Conservation (phyloP, 768 basidiomycete genomes). For the Leccinum boreale region DNA sequence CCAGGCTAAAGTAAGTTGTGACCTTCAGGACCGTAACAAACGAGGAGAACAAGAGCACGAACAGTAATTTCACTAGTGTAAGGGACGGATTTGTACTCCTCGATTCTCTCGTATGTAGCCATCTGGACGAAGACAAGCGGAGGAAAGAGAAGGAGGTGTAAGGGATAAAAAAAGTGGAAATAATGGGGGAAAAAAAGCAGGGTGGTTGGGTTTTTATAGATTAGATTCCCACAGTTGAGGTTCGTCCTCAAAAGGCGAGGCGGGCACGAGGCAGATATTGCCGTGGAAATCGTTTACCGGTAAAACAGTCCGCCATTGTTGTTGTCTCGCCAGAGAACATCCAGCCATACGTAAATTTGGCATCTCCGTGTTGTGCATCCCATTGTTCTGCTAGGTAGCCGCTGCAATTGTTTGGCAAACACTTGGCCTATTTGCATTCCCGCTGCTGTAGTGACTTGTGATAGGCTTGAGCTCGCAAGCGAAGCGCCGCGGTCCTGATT, state of each 20-base stretch:
- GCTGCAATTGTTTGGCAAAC: constrained; percentile 3
- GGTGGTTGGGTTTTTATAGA: constrained; percentile 45
- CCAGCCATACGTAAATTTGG: constrained; percentile 11
- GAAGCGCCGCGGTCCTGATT: neutral
- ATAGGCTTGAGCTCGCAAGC: neutral
- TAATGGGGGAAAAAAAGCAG: constrained; percentile 22
- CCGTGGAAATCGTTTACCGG: constrained; percentile 18
- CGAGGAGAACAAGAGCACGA: constrained; percentile 5
- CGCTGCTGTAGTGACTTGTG: neutral
- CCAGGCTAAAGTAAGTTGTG: constrained; percentile 49
- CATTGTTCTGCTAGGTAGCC: constrained; percentile 1
- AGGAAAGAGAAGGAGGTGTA: constrained; percentile 16
- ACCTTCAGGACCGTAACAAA: neutral
- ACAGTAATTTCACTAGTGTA: constrained; percentile 37
- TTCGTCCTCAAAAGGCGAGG: constrained; percentile 37
- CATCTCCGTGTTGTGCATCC: neutral
- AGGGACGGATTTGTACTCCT: constrained; percentile 26
- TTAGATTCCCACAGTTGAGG: constrained; percentile 36
- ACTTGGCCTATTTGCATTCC: constrained; percentile 3
- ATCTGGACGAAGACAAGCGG: constrained; percentile 31
- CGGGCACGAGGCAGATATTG: constrained; percentile 47
- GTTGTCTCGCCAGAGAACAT: constrained; percentile 11
- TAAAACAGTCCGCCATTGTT: constrained; percentile 13
- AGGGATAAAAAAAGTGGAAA: constrained; percentile 28
- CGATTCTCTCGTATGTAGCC: constrained; percentile 36